phyloP scores from a whole-genome alignment of 257 asterid genomes.

The Oldenlandia corymbosa region DNA sequence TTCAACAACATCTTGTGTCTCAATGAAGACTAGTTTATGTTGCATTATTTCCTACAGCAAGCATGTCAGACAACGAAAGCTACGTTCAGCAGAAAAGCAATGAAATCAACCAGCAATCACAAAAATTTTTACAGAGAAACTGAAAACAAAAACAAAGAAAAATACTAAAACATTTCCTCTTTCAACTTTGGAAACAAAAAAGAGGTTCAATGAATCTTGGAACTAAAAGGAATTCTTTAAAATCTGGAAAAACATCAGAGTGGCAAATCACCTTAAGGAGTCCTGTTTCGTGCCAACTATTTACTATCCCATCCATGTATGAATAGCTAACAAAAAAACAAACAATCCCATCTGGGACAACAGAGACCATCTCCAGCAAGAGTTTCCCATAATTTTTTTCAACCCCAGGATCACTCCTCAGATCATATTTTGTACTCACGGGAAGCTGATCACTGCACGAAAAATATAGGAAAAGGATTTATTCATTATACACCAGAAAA shows the following conservation, averaged over 20 bases:
- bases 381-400: conserved; percentile 96
- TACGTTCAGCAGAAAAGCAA: too few species aligned
- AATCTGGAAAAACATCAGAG: not conserved
- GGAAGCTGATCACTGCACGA: conserved; percentile 90
- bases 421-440: conserved; percentile 92
- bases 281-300: conserved; percentile 98
- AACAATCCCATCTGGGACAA: conserved; percentile 97
- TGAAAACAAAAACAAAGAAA: not conserved
- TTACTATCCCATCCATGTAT: conserved; percentile 97
- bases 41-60: conserved; percentile 91
- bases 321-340: conserved; percentile 97
- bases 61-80: conserved; percentile 4
- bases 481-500: conserved; percentile 1
- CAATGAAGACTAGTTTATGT: conserved; percentile 93
- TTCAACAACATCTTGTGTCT: conserved; percentile 98
- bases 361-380: conserved; percentile 88
- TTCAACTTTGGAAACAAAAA: too few species aligned
- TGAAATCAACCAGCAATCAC: not conserved
- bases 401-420: conserved; percentile 98
- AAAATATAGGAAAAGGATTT: conserved; percentile 4
- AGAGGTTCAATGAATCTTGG: too few species aligned
- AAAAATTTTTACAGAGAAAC: not conserved
- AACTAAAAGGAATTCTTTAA: not conserved
- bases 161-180: too few species aligned
- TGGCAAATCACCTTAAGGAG: conserved; percentile 59